phyloP scores from a whole-genome alignment of 495 filamentous ascomycete species.

The Podospora tetraspora region DNA sequence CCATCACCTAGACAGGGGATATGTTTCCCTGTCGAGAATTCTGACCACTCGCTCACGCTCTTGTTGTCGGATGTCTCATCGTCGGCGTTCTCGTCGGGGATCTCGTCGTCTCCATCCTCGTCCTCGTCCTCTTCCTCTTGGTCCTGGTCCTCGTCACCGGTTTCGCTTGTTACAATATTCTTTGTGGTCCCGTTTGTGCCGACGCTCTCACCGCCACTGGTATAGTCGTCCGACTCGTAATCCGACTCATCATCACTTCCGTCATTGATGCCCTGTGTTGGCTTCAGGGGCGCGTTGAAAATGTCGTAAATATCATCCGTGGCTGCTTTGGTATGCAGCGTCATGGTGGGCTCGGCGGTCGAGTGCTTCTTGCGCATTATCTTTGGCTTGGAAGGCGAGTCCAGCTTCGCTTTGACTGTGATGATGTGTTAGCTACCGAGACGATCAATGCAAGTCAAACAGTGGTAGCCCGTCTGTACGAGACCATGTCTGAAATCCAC shows the following conservation, averaged over 20 bases:
- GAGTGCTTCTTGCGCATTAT: slow-evolving; percentile 51
- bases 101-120: slow-evolving; percentile 38
- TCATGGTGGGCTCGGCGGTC: slow-evolving; percentile 85
- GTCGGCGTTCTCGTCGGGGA: slow-evolving; percentile 53
- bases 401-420: slow-evolving; percentile 84
- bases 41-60: slow-evolving; percentile 77
- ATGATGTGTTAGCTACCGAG: slow-evolving; percentile 16
- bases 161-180: slow-evolving; percentile 48
- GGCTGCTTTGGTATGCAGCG: slow-evolving; percentile 87
- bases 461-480: neutral
- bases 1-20: slow-evolving; percentile 45
- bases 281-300: slow-evolving; percentile 83
- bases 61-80: slow-evolving; percentile 52
- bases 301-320: slow-evolving; percentile 96
- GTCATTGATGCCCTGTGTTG: slow-evolving; percentile 28
- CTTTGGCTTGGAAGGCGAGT: slow-evolving; percentile 75
- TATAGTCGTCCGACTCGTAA: slow-evolving; percentile 69
- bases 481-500: neutral
- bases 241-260: slow-evolving; percentile 62
- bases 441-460: neutral
- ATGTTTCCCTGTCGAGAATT: slow-evolving; percentile 71
- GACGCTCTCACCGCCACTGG: slow-evolving; percentile 78
- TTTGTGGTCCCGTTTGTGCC: slow-evolving; percentile 50
- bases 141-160: slow-evolving; percentile 30
- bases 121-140: slow-evolving; percentile 4